Base-by-base conservation (phyloP, 129 eudicot species). In the Flaveria brownii region DNA sequence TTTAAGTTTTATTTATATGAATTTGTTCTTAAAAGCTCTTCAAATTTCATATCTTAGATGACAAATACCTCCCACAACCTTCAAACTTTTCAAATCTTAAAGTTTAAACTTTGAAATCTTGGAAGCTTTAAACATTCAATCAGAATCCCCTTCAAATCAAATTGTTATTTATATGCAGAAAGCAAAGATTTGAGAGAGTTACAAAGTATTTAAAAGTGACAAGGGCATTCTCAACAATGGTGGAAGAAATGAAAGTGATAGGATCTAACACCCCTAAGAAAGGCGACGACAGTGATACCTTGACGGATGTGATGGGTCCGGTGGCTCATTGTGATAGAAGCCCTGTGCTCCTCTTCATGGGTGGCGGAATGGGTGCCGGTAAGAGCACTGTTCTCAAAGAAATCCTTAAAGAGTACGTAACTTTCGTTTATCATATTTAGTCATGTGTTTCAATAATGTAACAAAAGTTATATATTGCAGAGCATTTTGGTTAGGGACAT, bases 351-450 rank as follows among this genome's bases (percentile, higher is more conserved):
- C 96, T 94, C 68, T 85, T 94, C 66, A 94, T 94, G 99, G 99
- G 97, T 13, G 99, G 99, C 46, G 97, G 99, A 4, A 94, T 94
- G 99, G 99, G 99, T 5, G 99, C 96, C 5, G 99, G 99, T 55
- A 94, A 94, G 82, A 94, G 99, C 88, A 94, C 99, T 14, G 99
- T 94, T 81, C 99, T 94, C 71, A 94, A 94, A 80, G 90, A 91
- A 82, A 88, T 94, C 54, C 90, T 94, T 77, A 86, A 87, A 87
- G 96, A 91, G 98, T 94, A 84, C 0, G 30, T 62, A 33, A 33
- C 62, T 9, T 45, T 45, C 12, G 10, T 2, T 43, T 11, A 45
- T 45, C 13, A 45, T 8, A 9, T 49, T 2, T 49, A 14, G 14
- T 14, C 54, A 49, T 45, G 2, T 45, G 2, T 11, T 45, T 45